These are phyloP conservation scores for Vitis riparia DNA, from an alignment of 164 flowering plant genomes.

Conservation along the genomic window DNA sequence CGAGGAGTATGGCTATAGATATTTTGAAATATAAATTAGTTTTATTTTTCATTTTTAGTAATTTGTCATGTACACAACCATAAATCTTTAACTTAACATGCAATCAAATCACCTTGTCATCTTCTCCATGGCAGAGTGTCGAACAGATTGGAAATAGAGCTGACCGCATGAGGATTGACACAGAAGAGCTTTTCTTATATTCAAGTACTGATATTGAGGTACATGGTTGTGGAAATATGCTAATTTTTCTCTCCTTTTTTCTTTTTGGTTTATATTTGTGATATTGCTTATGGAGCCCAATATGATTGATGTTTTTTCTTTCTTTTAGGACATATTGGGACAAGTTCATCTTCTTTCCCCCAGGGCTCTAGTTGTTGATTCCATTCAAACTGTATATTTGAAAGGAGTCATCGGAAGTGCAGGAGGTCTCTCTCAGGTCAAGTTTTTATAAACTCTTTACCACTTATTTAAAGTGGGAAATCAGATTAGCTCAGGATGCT, in stretches of 20 bases:
- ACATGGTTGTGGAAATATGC: slow-evolving; percentile 9
- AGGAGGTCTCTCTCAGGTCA: slow-evolving; percentile 79
- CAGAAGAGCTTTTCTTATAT: slow-evolving; percentile 71
- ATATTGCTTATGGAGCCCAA: background rate
- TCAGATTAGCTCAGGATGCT: too few relatives aligned
- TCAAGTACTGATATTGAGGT: slow-evolving; percentile 95
- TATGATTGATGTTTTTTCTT: slow-evolving; percentile 1
- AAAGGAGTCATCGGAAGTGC: slow-evolving; percentile 79
- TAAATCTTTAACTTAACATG: too few relatives aligned
- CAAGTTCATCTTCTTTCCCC: slow-evolving; percentile 65
- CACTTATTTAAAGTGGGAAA: too few relatives aligned
- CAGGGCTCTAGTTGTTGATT: slow-evolving; percentile 79
- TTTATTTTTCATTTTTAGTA: too few relatives aligned
- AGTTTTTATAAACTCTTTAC: slow-evolving; percentile 1
- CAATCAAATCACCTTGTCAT: background rate
- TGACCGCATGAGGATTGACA: slow-evolving; percentile 71
- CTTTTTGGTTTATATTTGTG: background rate
- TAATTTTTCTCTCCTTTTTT: background rate
- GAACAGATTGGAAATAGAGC: slow-evolving; percentile 95
- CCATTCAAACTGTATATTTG: slow-evolving; percentile 94
- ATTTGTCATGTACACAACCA: too few relatives aligned
- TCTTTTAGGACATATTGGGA: slow-evolving; percentile 73
- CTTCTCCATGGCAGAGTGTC: slow-evolving; percentile 59
- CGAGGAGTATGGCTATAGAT: too few relatives aligned
- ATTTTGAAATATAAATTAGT: too few relatives aligned